Percentiles rank a stretch among this genome's conserved stretches.
phyloP scores from a whole-genome alignment of 108 stramenopile species.

The Stephanodiscus triporus region DNA sequence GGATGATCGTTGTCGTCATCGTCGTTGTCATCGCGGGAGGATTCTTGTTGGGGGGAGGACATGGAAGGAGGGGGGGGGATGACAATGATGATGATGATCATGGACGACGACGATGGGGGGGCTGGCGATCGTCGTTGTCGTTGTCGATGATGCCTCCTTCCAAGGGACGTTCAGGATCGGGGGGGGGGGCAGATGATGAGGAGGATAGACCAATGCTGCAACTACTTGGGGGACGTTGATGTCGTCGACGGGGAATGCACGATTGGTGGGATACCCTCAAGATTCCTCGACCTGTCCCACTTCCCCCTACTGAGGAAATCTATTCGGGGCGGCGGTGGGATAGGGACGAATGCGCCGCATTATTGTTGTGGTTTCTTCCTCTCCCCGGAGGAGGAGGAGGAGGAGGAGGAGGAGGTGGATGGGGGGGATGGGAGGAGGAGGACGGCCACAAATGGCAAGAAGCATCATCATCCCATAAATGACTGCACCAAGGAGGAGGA shows the following conservation, averaged over 20 bases:
- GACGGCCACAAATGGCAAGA: neutral
- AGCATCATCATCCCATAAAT: conserved; percentile 13
- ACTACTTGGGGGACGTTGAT: neutral
- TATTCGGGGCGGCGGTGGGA: too few relatives aligned
- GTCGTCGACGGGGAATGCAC: neutral
- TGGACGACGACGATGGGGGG: too few relatives aligned
- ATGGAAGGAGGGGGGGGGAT: too few relatives aligned
- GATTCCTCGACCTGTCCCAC: conserved; percentile 43
- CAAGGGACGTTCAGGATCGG: neutral
- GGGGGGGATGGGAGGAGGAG: neutral
- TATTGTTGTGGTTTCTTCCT: too few relatives aligned
- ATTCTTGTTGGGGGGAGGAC: neutral
- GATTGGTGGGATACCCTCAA: conserved; percentile 36
- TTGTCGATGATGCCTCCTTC: too few relatives aligned
- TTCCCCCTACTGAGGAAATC: conserved; percentile 16
- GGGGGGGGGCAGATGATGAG: too few relatives aligned
- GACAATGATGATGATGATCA: too few relatives aligned
- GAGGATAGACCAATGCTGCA: conserved; percentile 1
- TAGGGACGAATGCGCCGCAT: too few relatives aligned
- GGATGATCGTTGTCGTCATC: neutral
- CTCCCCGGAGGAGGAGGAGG: too few relatives aligned
- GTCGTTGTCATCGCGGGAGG: too few relatives aligned
- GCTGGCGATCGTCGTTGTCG: too few relatives aligned
- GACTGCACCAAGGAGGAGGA: conserved; percentile 37
- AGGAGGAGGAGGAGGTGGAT: too few relatives aligned